Base-by-base conservation (phyloP, 495 filamentous ascomycete genomes). In the Talaromyces liani region DNA sequence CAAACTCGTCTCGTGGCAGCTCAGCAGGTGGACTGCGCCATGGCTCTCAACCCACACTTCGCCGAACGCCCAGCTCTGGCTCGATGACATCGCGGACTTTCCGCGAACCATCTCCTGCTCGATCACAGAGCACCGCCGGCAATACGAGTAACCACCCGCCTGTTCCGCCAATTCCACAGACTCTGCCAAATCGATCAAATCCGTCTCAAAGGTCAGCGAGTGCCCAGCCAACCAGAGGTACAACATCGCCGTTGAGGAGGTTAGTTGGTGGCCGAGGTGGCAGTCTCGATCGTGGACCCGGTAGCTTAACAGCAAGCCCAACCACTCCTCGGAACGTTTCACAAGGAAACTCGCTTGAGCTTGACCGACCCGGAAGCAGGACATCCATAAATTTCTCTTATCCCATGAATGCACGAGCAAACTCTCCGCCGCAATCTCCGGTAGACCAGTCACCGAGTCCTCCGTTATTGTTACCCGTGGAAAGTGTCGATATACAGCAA, bases 41-140 rank as follows among this genome's bases (percentile, higher is more conserved):
- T 51, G 69, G 72, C 8, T 73, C 73, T 51, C 72, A 73, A n/a
- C 71, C 74, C 60, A 75, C 73, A 9, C 77, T 93, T 39, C 82
- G 84, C 61, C 80, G 92, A 54, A 79, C 80, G 29, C 83, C 76
- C 29, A 97, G 92, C 72, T 84, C 80, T 53, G 84, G 86, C 14
- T 96, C 91, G 31, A 96, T 97, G 92, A 87, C 83, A 47, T 88
- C 91, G 65, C 83, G 92, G 45, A 91, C 91, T 1, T 96, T 97
- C 73, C 84, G 92, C 63, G 79, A 88, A 66, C 73, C 86, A 62
- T 84, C 91, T 64, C 79, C 91, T 65, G 78, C 76, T 74, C 74
- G 82, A 58, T 69, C 79, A 59, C 73, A 77, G 45, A 79, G 82
- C 53, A 74, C 78, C 67, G 67, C 71, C 33, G 72, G 72, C 0